Evolutionary conservation across 2,329 filamentous ascomycete species (phyloP).

Genomic region (Cladophialophora immunda): DNA sequence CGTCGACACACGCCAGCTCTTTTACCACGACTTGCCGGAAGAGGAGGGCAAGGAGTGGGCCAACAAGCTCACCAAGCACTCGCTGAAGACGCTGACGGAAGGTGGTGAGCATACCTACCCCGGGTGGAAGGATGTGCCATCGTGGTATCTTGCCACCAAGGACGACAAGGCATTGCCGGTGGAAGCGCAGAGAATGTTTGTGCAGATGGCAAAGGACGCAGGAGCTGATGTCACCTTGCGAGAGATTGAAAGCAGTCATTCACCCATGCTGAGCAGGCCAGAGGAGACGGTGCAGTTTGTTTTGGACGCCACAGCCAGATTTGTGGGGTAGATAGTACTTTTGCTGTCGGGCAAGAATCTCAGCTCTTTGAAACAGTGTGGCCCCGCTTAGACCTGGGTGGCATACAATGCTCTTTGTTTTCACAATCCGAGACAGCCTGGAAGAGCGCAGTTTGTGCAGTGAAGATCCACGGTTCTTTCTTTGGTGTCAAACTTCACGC

Average conservation of each 20-base stretch:
- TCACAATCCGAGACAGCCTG: not conserved
- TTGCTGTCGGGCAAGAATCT: not conserved
- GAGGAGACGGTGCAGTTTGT: slow-evolving; percentile 52
- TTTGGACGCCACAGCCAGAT: slow-evolving; percentile 47
- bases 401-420: not conserved
- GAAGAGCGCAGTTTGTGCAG: not conserved
- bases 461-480: not conserved
- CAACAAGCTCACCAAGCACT: slow-evolving; percentile 52
- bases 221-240: slow-evolving; percentile 49
- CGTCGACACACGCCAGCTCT: slow-evolving; percentile 50
- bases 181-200: slow-evolving; percentile 49
- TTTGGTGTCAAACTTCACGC: not conserved
- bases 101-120: slow-evolving; percentile 56
- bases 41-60: slow-evolving; percentile 57
- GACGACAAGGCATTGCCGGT: slow-evolving; percentile 55
- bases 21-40: slow-evolving; percentile 61
- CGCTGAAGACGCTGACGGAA: slow-evolving; percentile 56
- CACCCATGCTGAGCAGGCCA: slow-evolving; percentile 59
- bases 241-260: slow-evolving; percentile 59
- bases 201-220: slow-evolving; percentile 49
- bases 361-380: not conserved
- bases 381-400: not conserved
- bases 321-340: not conserved
- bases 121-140: slow-evolving; percentile 59
- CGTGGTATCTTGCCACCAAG: slow-evolving; percentile 57